Percentiles rank a stretch among this genome's conserved stretches.
These are phyloP conservation scores for Nelumbo lutea DNA, from an alignment of 164 flowering plant genomes.

Conservation along the genomic window DNA sequence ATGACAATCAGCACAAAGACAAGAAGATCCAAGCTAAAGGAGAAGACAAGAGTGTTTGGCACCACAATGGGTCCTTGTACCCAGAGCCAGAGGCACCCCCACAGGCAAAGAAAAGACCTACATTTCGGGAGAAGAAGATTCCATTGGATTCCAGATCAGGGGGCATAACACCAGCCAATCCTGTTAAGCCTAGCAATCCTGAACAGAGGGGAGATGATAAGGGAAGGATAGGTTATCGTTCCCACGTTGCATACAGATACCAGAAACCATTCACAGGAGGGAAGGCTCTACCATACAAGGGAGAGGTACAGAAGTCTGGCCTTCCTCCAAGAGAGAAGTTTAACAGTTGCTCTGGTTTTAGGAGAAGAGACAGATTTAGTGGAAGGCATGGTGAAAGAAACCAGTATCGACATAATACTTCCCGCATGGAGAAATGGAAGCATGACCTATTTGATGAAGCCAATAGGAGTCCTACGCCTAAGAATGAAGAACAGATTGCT, in stretches of 20 bases:
- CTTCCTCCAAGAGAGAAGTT: conserved; percentile 40
- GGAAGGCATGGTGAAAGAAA: conserved; percentile 40
- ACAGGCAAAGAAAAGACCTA: conserved; percentile 67
- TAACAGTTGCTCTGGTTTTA: conserved; percentile 27
- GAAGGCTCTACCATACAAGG: conserved; percentile 18
- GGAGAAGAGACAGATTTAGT: conserved; percentile 47
- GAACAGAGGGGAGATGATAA: conserved; percentile 34
- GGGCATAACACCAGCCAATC: conserved; percentile 28
- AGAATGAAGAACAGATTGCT: conserved; percentile 86
- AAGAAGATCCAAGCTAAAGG: conserved; percentile 32
- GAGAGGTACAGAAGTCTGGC: conserved; percentile 32
- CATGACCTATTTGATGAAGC: conserved; percentile 86
- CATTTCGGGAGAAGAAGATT: conserved; percentile 79
- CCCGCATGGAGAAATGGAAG: conserved; percentile 77
- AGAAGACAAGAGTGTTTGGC: conserved; percentile 42
- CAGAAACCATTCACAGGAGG: conserved; percentile 38
- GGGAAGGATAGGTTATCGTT: conserved; percentile 31
- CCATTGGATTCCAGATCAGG: conserved; percentile 33
- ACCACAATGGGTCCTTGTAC: conserved; percentile 64
- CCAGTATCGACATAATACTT: conserved; percentile 27
- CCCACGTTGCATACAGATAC: conserved; percentile 28
- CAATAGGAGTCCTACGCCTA: conserved; percentile 57
- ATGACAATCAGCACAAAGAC: conserved; percentile 32
- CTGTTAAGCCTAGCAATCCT: conserved; percentile 20
- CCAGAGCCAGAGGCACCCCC: conserved; percentile 45